Base-by-base conservation (phyloP, 345 rosid genomes). In the Isatis tinctoria region DNA sequence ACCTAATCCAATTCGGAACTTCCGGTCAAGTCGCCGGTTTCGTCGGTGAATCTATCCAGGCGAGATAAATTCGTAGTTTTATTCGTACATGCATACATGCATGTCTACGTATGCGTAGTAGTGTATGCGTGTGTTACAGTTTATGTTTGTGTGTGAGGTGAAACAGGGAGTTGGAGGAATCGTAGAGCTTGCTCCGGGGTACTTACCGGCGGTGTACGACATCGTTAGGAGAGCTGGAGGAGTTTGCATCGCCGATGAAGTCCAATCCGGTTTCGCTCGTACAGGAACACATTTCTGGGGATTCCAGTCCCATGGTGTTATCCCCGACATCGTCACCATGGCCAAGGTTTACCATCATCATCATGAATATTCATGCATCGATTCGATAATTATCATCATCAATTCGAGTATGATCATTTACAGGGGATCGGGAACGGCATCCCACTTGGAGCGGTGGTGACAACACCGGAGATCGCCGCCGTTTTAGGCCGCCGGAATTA, bases 251-350 rank as follows among this genome's bases (percentile, higher is more conserved):
- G 90, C 98, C 12, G 97, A 94, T 52, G 98, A 94, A 83, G 93
- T 94, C 56, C 98, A 94, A 71, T 52, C 82, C 33, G 98, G 98
- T 6, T 88, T 82, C 22, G 88, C 81, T 75, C 97, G 98, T 63
- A 90, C 90, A 0, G 98, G 98, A 14, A 76, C 85, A 73, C 32
- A 75, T 69, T 91, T 91, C 73, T 94, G 96, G 96, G 96, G 95
- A n/a, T 94, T 94, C 52, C 91, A 88, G 65, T 53, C 83, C 28
- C 97, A 94, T 17, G 93, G 85, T 22, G 97, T 91, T 59, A 80
- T 88, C 70, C 98, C 98, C 37, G 97, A 91, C 81, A 91, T 94
- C 3, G 98, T 94, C 30, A 94, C 98, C 43, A 85, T 91, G 96
- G 97, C 98, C 59, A 94, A 94, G 96, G 98, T 93, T 48, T 41